Base-by-base conservation (phyloP, 768 basidiomycete species). In the Lactarius vividus region DNA sequence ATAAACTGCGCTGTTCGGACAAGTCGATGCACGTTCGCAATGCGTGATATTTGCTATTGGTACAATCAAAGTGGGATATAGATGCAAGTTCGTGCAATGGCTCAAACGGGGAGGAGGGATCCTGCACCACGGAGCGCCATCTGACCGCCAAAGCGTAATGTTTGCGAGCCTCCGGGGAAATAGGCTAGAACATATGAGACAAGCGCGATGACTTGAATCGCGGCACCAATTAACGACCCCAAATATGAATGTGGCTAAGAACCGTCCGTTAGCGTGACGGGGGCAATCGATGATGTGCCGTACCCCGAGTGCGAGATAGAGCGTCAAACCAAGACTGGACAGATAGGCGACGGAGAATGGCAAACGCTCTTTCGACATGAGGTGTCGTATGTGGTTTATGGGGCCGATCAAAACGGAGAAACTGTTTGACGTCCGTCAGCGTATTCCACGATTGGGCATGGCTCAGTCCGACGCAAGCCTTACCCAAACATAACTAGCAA, bases 401-500 rank as follows among this genome's bases (percentile, higher is more conserved):
- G 96, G 96, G 7, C 96, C 96, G 62, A 91, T 84, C 66, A 92
- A 83, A n/a, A 92, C 84, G 20, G 91, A 87, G 75, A 93, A 93
- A 18, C 91, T 92, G 26, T 23, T 54, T 10, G 33, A 49, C 15
- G 31, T 31, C 23, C 18, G 49, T 63, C 33, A 66, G 52, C 42
- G 49, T 18, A 35, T 26, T 18, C 29, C 61, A n/a, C 13, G 8
- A 26, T 57, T 15, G 29, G 33, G 39, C 15, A 44, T 35, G 4
- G 49, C n/a, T 33, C 40, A 4, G 20, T 58, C 33, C 5, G 13
- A 52, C 11, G 5, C 5, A 10, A 13, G 20, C 73, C 88, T 72
- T 72, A 94, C 88, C 94, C 97, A 74, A 92, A 88, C 96, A 99
- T 98, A 75, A 98, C 96, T 35, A 99, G 85, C 65, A 94, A 78